phyloP scores from a whole-genome alignment of 2,329 filamentous ascomycete species.

The Orbilia brochopaga region DNA sequence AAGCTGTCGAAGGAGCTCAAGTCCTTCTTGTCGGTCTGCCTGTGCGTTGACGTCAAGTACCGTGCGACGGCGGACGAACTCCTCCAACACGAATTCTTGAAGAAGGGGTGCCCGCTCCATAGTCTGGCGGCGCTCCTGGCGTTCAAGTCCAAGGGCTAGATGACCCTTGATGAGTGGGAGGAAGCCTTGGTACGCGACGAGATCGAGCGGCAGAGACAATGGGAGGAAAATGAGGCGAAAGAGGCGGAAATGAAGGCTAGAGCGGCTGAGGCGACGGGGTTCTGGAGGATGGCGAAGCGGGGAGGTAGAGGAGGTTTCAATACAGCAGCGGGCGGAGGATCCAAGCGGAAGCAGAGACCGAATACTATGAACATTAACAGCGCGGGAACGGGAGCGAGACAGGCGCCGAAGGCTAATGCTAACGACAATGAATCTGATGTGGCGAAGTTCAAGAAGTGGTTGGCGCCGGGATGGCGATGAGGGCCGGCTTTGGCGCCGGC shows the following conservation, averaged over 20 bases:
- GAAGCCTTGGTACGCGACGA: not conserved
- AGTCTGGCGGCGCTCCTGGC: constrained; percentile 86
- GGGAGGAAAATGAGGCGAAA: not conserved
- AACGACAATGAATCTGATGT: not conserved
- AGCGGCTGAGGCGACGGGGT: not conserved
- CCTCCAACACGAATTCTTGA: constrained; percentile 89
- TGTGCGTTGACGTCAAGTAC: constrained; percentile 95
- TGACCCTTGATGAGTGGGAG: not conserved
- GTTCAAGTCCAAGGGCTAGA: constrained; percentile 68
- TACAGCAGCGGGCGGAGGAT: not conserved
- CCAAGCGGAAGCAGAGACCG: not conserved
- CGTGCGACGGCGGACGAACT: constrained; percentile 90
- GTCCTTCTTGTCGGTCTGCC: constrained; percentile 91
- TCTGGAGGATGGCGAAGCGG: not conserved
- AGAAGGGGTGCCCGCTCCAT: constrained; percentile 81
- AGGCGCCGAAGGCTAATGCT: constrained; percentile 7
- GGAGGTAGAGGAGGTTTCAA: not conserved
- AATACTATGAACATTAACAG: not conserved
- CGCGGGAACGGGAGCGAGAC: not conserved
- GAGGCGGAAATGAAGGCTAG: not conserved
- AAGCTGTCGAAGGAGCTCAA: constrained; percentile 98
- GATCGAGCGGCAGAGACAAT: not conserved
- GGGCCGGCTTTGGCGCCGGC: not conserved
- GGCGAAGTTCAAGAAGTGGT: not conserved
- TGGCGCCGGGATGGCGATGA: not conserved